Base-by-base conservation (phyloP, 1,284 basidiomycete species). In the Thecaphora frezii region DNA sequence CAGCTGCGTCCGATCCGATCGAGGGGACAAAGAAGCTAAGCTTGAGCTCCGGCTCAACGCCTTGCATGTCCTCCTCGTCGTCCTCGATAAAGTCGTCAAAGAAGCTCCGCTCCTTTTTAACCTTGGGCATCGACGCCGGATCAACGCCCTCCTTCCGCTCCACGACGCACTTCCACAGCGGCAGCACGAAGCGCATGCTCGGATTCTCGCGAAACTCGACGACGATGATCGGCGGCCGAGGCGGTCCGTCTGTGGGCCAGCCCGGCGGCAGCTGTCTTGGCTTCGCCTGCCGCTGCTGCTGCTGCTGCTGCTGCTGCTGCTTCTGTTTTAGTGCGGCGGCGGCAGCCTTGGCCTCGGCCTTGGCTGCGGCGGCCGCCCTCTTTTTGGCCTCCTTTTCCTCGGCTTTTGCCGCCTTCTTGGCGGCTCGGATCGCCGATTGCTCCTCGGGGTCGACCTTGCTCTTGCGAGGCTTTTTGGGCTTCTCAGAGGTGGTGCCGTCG, bases 181-280 rank as follows among this genome's bases (percentile, higher is more conserved):
- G 76, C 5, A 78, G 61, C 26, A 74, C 59, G 54, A 76, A 77
- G 46, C 73, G 61, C 51, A 71, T 63, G 53, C 60, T 67, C 18
- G 73, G 68, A 38, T 75, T 74, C 46, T 78, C 76, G n/a, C 72
- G 68, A 54, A 75, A 78, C 50, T 78, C 76, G 33, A 78, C 67
- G 8, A 75, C 49, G 23, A 78, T 58, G 43, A 78, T 67, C 1
- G 76, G 76, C n/a, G 73, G 74, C 26, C 58, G 55, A 13, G 65
- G 65, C 13, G 57, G 65, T 5, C 60, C 57, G 33, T 66, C 64
- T 2, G 64, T 66, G 22, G 65, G 65, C 65, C 65, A 67, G 28
- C 65, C 60, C 19, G 65, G 65, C 41, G 65, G 60, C 39, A 61
- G 60, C 21, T 59, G 65, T n/a, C 57, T 60, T 26, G 58, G 51